Percentiles rank a stretch among this genome's conserved stretches.
phyloP scores from a whole-genome alignment of 2,329 filamentous ascomycete genomes.

The Phyllosticta citrichinensis region DNA sequence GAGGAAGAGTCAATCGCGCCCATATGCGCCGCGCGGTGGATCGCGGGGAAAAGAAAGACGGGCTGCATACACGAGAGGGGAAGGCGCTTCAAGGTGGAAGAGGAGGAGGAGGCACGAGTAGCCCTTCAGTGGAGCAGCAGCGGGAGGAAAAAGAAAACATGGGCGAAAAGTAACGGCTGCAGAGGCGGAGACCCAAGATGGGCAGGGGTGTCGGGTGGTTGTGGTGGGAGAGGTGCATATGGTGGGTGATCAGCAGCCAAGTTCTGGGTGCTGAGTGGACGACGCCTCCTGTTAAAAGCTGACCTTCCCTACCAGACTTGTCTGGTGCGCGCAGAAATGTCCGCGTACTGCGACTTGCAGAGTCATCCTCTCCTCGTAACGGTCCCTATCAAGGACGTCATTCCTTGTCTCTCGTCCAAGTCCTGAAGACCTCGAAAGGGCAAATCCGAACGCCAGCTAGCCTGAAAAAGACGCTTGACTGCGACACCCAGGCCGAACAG shows the following conservation, averaged over 20 bases:
- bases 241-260: neutral
- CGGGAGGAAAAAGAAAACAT: neutral
- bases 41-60: neutral
- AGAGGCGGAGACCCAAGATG: neutral
- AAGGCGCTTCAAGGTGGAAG: neutral
- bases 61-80: neutral
- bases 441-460: neutral
- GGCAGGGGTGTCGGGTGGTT: neutral
- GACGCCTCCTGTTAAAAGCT: neutral
- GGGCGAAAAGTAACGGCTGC: neutral
- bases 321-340: neutral
- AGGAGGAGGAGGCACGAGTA: neutral
- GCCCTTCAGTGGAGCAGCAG: neutral
- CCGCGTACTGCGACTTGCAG: neutral
- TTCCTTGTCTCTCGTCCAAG: neutral
- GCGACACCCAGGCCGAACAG: neutral
- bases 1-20: neutral
- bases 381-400: neutral
- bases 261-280: neutral
- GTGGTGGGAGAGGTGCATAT: neutral
- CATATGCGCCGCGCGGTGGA: neutral
- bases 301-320: neutral
- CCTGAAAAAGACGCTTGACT: neutral
- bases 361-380: neutral
- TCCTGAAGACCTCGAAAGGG: neutral